Evolutionary conservation across 2,329 filamentous ascomycete genomes (phyloP).

Genomic region (Akanthomyces uredinophilus): DNA sequence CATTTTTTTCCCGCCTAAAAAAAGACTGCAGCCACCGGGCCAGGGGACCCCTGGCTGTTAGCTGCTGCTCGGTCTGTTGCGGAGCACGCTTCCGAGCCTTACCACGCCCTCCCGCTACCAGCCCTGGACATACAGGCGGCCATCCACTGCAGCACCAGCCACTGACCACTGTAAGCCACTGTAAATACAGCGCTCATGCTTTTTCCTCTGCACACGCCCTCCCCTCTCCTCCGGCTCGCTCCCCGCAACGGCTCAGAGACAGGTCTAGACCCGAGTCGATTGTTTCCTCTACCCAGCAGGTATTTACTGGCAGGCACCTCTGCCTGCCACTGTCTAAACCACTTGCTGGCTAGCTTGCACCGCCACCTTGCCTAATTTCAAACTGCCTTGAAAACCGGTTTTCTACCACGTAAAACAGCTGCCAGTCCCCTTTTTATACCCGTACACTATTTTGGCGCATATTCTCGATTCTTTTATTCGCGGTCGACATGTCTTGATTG

Average conservation of each 20-base stretch:
- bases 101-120: not conserved
- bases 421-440: not conserved
- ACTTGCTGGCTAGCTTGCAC: conserved; percentile 8
- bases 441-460: not conserved
- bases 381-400: not conserved
- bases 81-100: not conserved
- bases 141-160: not conserved
- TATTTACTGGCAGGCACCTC: too few species aligned
- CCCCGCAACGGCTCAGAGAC: conserved; percentile 6
- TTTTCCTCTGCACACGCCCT: not conserved
- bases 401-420: not conserved
- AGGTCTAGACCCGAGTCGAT: conserved; percentile 7
- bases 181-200: not conserved
- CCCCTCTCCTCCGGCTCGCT: not conserved
- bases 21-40: not conserved
- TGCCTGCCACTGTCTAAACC: not conserved
- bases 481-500: not conserved
- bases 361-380: conserved; percentile 16
- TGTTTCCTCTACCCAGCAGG: not conserved
- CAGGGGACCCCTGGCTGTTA: not conserved
- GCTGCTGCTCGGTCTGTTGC: not conserved
- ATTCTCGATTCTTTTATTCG: not conserved
- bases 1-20: not conserved
- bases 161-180: not conserved
- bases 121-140: not conserved